Conservation (phyloP, 345 rosid genomes). For the Populus deltoides region DNA sequence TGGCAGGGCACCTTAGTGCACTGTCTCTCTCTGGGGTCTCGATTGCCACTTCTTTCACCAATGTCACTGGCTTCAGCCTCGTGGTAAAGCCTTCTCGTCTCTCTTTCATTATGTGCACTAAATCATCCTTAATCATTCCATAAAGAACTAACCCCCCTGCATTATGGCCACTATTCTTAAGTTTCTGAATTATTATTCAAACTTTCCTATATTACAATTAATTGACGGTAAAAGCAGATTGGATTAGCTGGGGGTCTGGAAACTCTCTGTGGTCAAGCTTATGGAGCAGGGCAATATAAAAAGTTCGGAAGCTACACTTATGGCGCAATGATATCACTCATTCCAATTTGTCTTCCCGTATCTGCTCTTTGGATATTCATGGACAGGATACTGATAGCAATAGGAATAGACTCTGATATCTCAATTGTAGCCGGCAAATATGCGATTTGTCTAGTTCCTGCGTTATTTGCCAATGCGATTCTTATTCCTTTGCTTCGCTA, state of each 20-base stretch:
- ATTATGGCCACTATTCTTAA: too few species aligned
- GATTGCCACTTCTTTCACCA: constrained; percentile 23
- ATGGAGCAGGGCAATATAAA: constrained; percentile 52
- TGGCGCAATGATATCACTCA: constrained; percentile 29
- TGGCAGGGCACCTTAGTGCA: constrained; percentile 28
- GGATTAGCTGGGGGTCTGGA: constrained; percentile 61
- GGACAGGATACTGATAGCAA: constrained; percentile 37
- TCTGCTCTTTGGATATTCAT: constrained; percentile 40
- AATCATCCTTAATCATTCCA: too few species aligned
- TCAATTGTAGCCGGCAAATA: constrained; percentile 41
- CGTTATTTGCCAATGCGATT: constrained; percentile 39
- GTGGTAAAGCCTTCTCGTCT: not conserved
- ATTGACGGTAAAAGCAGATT: constrained; percentile 14
- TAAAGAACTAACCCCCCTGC: too few species aligned
- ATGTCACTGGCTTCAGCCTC: constrained; percentile 26
- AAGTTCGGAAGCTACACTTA: constrained; percentile 44
- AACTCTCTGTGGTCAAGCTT: constrained; percentile 63
- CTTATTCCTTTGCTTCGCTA: constrained; percentile 41
- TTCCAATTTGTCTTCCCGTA: constrained; percentile 35
- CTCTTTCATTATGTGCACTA: too few species aligned
- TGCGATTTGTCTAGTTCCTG: constrained; percentile 44
- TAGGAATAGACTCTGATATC: constrained; percentile 44
- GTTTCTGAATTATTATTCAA: too few species aligned
- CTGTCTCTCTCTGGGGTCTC: constrained; percentile 23
- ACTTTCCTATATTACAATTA: too few species aligned